phyloP scores from a whole-genome alignment of 2,329 filamentous ascomycete genomes.

The Anthostomella pinea region DNA sequence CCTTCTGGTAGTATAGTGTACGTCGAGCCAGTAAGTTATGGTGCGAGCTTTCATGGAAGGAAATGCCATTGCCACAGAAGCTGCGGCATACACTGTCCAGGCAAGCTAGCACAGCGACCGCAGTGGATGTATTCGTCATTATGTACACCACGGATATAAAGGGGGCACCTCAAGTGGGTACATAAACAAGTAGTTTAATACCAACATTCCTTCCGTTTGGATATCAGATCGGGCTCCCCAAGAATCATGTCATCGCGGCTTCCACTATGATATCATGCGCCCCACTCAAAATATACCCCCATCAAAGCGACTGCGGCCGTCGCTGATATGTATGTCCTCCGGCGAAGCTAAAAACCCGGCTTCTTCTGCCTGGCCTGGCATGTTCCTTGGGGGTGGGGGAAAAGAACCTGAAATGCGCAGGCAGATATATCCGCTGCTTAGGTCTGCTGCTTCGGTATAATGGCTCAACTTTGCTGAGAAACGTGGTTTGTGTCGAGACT shows the following conservation, averaged over 20 bases:
- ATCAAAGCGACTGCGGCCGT: conserved; percentile 4
- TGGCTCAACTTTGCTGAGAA: too few species aligned
- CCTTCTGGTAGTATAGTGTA: too few species aligned
- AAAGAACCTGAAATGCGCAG: too few species aligned
- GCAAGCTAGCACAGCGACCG: conserved; percentile 9
- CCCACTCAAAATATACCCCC: conserved; percentile 7
- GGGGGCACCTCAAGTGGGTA: too few species aligned
- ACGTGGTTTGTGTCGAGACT: too few species aligned
- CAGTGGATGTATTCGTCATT: conserved; percentile 5
- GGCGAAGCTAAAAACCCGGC: conserved; percentile 8
- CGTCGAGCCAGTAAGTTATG: too few species aligned
- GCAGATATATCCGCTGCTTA: too few species aligned
- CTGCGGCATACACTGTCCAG: conserved; percentile 13
- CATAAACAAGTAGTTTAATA: conserved; percentile 7
- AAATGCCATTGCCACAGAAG: too few species aligned
- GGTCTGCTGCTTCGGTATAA: too few species aligned
- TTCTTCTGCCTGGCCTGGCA: too few species aligned
- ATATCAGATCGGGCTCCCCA: conserved; percentile 3
- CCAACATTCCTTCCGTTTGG: conserved; percentile 5
- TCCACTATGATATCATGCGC: conserved; percentile 2
- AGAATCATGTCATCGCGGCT: neutral
- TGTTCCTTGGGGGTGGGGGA: too few species aligned
- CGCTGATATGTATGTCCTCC: conserved; percentile 2
- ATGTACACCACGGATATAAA: conserved; percentile 8
- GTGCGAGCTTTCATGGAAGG: too few species aligned